A percentile compares a stretch with the other conserved stretches of the same genome.
Conservation (phyloP, 495 filamentous ascomycete genomes). For the Daldinia childiae region DNA sequence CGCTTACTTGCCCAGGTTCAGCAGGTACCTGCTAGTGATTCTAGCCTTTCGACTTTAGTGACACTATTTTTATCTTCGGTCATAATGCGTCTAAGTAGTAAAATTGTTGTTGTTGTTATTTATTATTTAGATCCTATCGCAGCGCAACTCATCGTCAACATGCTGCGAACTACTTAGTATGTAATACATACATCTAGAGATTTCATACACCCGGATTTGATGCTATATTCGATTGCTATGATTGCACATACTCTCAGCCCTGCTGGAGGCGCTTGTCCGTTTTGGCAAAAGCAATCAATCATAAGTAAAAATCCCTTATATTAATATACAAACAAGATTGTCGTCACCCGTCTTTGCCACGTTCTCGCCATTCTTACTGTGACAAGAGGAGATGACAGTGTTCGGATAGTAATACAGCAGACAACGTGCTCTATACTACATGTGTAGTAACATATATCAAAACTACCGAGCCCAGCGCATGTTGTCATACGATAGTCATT, state of each 20-base stretch:
- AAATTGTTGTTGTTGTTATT: not conserved
- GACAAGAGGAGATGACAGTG: not conserved
- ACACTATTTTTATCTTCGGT: slow-evolving; percentile 7
- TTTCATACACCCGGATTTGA: no score
- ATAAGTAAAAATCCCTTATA: not conserved
- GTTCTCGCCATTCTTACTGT: not conserved
- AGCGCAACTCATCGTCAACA: not conserved
- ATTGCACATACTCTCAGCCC: not conserved
- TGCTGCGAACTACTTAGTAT: not conserved
- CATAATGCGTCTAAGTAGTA: not conserved
- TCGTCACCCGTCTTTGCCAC: not conserved
- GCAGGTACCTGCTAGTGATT: not conserved
- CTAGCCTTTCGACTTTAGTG: not conserved
- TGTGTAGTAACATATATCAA: not conserved
- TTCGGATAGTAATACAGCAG: not conserved
- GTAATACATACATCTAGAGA: no score
- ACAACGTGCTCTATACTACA: not conserved
- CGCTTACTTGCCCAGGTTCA: not conserved
- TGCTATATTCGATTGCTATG: not conserved
- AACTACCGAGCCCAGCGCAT: not conserved
- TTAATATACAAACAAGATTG: not conserved
- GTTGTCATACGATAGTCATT: not conserved
- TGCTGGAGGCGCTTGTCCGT: not conserved
- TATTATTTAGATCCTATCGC: not conserved
- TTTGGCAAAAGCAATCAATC: not conserved